A percentile compares a stretch with the other conserved stretches of the same genome.
These are phyloP conservation scores for Clohesyomyces aquaticus DNA, from an alignment of 495 filamentous ascomycete species.

Conservation along the genomic window DNA sequence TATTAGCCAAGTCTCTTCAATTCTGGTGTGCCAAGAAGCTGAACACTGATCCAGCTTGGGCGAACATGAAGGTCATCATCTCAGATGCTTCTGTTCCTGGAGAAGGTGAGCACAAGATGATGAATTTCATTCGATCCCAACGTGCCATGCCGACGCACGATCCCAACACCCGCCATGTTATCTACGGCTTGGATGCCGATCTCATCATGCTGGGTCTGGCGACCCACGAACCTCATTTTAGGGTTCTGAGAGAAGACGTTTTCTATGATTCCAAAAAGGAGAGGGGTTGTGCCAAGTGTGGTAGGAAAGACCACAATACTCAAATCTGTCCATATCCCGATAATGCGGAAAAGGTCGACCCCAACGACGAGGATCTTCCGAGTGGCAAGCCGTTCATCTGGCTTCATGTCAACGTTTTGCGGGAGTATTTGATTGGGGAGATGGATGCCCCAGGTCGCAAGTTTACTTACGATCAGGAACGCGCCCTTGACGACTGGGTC, in stretches of 20 bases:
- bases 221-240: constrained; percentile 97
- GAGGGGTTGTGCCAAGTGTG: constrained; percentile 81
- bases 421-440: constrained; percentile 92
- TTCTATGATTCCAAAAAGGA: constrained; percentile 85
- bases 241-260: constrained; percentile 95
- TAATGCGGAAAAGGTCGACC: constrained; percentile 73
- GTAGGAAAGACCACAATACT: constrained; percentile 85
- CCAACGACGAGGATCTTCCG: constrained; percentile 75
- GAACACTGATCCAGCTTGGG: constrained; percentile 96
- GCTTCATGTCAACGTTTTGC: constrained; percentile 88
- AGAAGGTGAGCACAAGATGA: constrained; percentile 99
- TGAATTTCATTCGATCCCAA: constrained; percentile 96
- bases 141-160: constrained; percentile 87
- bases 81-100: constrained; percentile 97
- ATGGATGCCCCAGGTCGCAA: constrained; percentile 78
- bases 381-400: constrained; percentile 92
- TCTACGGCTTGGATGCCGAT: constrained; percentile 95
- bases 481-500: constrained; percentile 99
- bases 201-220: constrained; percentile 98
- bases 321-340: constrained; percentile 71
- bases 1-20: constrained; percentile 83
- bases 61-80: constrained; percentile 87
- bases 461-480: constrained; percentile 84
- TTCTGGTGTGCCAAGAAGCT: constrained; percentile 98
- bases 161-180: constrained; percentile 94